Evolutionary conservation across 2,329 filamentous ascomycete species (phyloP).

Genomic region (Coleophoma eucalyptorum): DNA sequence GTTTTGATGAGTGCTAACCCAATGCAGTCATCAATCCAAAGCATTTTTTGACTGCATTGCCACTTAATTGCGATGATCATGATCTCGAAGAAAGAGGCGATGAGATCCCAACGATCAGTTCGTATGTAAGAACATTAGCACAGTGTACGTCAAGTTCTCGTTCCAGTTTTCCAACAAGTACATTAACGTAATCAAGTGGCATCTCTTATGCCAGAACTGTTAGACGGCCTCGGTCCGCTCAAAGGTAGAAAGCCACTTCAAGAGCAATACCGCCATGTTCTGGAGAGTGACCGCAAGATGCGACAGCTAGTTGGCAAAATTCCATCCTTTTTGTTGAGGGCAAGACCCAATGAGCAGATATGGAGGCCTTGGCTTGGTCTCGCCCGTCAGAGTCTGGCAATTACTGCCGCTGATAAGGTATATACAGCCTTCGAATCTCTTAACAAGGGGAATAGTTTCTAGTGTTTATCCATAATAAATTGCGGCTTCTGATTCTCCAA

Average conservation of each 20-base stretch:
- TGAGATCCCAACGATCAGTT: conserved; percentile 20
- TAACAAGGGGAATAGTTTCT: neutral
- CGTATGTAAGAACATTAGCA: conserved; percentile 26
- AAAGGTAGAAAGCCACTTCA: neutral
- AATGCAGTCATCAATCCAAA: conserved; percentile 26
- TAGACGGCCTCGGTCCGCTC: neutral
- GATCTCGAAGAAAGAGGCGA: conserved; percentile 17
- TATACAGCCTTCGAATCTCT: neutral
- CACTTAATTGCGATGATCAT: conserved; percentile 31
- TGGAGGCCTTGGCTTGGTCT: conserved; percentile 30
- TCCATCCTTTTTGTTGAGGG: conserved; percentile 25
- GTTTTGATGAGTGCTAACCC: too few species aligned
- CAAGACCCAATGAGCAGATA: conserved; percentile 8
- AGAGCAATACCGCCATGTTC: conserved; percentile 31
- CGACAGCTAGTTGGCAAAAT: conserved; percentile 28
- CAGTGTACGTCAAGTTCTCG: neutral
- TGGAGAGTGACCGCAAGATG: conserved; percentile 30
- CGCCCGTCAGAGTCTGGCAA: conserved; percentile 31
- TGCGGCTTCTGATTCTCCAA: too few species aligned
- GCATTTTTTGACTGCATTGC: conserved; percentile 28
- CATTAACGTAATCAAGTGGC: neutral
- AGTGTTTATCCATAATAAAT: too few species aligned
- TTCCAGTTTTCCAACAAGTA: too few species aligned
- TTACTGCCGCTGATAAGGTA: conserved; percentile 32
- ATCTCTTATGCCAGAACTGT: neutral